phyloP scores from a whole-genome alignment of 139 green algal genomes.

The Volvox reticuliferus region DNA sequence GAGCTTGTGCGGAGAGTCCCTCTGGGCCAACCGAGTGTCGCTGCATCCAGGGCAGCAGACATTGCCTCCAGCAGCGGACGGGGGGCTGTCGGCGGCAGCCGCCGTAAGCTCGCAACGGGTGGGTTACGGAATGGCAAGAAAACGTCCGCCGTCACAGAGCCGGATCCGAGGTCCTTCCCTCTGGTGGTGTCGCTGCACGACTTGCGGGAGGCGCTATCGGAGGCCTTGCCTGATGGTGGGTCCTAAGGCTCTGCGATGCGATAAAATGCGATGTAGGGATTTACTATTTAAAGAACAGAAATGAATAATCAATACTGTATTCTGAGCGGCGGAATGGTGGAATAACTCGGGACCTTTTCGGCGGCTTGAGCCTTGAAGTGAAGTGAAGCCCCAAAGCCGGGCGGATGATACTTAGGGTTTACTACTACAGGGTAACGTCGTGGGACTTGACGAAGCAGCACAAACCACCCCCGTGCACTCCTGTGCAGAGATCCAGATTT shows the following conservation, averaged over 20 bases:
- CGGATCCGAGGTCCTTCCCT: constrained; percentile 1
- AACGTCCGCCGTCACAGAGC: background rate
- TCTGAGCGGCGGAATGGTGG: too few relatives aligned
- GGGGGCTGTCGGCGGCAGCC: background rate
- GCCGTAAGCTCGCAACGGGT: background rate
- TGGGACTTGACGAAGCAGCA: too few relatives aligned
- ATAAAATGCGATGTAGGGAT: too few relatives aligned
- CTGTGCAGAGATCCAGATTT: constrained; percentile 38
- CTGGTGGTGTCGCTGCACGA: constrained; percentile 36
- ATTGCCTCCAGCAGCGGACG: background rate
- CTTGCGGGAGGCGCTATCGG: constrained; percentile 19
- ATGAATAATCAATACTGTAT: too few relatives aligned
- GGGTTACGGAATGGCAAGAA: background rate
- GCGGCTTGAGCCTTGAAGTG: too few relatives aligned
- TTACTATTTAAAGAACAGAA: too few relatives aligned
- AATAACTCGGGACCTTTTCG: too few relatives aligned
- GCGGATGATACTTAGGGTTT: too few relatives aligned
- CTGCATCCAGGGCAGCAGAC: background rate
- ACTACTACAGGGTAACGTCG: too few relatives aligned
- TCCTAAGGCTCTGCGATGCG: too few relatives aligned
- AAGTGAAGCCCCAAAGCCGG: too few relatives aligned
- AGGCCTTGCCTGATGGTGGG: constrained; percentile 1
- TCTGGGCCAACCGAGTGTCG: background rate
- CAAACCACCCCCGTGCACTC: background rate
- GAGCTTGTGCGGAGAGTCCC: constrained; percentile 15